phyloP scores from a whole-genome alignment of 805 yeast species.

The Kodamaea hsintzibuensis region DNA sequence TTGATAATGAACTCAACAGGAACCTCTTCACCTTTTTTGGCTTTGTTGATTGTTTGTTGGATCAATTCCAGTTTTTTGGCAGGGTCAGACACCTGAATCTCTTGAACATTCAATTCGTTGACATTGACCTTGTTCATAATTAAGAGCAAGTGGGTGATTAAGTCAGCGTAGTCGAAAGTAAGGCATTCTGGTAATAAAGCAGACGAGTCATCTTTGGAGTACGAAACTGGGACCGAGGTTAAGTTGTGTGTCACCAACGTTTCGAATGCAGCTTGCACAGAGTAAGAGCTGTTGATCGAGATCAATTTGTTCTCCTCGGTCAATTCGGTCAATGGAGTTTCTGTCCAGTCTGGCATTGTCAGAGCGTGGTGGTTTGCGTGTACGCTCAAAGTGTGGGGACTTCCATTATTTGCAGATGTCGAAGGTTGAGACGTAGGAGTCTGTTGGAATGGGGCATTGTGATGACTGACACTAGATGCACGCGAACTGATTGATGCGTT shows the following conservation, averaged over 20 bases:
- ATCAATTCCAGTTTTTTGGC: constrained; percentile 41
- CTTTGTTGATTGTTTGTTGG: constrained; percentile 50
- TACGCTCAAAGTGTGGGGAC: constrained; percentile 2
- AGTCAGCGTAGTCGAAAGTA: constrained; percentile 89
- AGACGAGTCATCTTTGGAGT: constrained; percentile 43
- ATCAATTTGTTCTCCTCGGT: constrained; percentile 79
- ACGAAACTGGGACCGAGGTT: constrained; percentile 79
- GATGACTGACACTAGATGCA: constrained; percentile 21
- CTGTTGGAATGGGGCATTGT: constrained; percentile 9
- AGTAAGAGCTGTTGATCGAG: constrained; percentile 59
- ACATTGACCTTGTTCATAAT: constrained; percentile 69
- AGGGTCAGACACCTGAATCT: constrained; percentile 25
- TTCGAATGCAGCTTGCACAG: constrained; percentile 89
- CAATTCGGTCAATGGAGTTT: constrained; percentile 67
- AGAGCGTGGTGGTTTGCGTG: constrained; percentile 7
- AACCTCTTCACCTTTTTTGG: constrained; percentile 85
- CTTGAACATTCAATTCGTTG: constrained; percentile 35
- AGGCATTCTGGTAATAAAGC: constrained; percentile 60
- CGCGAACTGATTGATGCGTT: constrained; percentile 32
- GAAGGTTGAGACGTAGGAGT: background rate
- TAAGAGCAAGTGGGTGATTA: constrained; percentile 80
- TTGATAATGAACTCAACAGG: constrained; percentile 88
- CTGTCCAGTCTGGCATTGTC: constrained; percentile 61
- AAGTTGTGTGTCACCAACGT: constrained; percentile 68
- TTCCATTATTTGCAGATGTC: background rate